Percentiles rank a stretch among this genome's conserved stretches.
These are phyloP conservation scores for Calophaca sinica DNA, from an alignment of 306 rosid genomes.

Conservation along the genomic window DNA sequence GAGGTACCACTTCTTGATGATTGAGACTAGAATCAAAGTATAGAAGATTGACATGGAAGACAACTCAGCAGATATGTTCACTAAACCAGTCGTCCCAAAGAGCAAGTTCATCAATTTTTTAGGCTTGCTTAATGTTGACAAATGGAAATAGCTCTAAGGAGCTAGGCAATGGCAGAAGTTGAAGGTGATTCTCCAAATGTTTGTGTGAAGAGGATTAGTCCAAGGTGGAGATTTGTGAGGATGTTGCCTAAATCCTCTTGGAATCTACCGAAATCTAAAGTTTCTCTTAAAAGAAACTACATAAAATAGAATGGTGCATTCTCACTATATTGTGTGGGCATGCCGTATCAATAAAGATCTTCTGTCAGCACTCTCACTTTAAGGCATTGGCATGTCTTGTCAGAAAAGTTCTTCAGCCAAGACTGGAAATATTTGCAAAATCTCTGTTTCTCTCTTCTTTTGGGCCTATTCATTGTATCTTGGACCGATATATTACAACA, in stretches of 20 bases:
- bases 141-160: neutral
- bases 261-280: neutral
- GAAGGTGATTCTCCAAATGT: neutral
- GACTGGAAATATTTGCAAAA: neutral
- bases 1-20: neutral
- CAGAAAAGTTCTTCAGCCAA: neutral
- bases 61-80: neutral
- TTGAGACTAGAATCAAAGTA: neutral
- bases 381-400: neutral
- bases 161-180: constrained; percentile 11
- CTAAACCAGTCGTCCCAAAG: neutral
- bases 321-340: neutral
- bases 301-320: neutral
- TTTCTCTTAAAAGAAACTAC: neutral
- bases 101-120: neutral
- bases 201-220: neutral
- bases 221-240: neutral
- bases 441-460: neutral
- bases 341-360: neutral
- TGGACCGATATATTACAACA: neutral
- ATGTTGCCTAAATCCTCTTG: neutral
- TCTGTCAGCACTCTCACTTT: neutral
- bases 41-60: neutral
- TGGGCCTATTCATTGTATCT: neutral
- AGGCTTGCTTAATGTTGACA: constrained; percentile 3